phyloP scores from a whole-genome alignment of 345 rosid genomes.

The Leavenworthia alabamica region DNA sequence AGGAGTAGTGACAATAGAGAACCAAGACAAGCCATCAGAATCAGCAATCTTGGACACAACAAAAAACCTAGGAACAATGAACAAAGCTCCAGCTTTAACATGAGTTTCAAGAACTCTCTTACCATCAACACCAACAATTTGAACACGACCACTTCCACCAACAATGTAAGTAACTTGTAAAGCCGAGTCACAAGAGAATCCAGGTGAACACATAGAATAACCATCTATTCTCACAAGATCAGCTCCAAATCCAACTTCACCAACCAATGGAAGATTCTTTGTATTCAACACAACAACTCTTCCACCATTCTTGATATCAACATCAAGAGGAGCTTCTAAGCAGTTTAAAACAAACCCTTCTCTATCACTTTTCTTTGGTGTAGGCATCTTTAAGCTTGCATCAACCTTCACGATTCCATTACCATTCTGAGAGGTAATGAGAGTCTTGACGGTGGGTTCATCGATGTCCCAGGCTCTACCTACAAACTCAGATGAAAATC shows the following conservation, averaged over 20 bases:
- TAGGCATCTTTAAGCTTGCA: constrained; percentile 43
- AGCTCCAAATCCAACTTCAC: constrained; percentile 80
- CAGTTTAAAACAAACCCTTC: constrained; percentile 66
- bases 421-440: constrained; percentile 49
- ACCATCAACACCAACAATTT: constrained; percentile 71
- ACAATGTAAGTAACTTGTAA: constrained; percentile 79
- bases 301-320: constrained; percentile 71
- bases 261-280: constrained; percentile 76
- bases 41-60: constrained; percentile 82
- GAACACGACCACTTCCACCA: constrained; percentile 64
- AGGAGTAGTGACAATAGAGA: constrained; percentile 85
- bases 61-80: constrained; percentile 82
- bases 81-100: constrained; percentile 57
- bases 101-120: constrained; percentile 62
- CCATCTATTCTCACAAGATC: constrained; percentile 77
- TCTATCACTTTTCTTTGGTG: constrained; percentile 47
- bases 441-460: constrained; percentile 36
- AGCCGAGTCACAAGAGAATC: constrained; percentile 92
- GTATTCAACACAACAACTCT: constrained; percentile 82
- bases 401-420: constrained; percentile 75
- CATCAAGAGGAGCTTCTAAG: constrained; percentile 77
- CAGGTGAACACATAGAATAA: constrained; percentile 92
- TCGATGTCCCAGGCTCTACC: constrained; percentile 71
- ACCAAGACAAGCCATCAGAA: constrained; percentile 71
- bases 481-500: constrained; percentile 72